Evolutionary conservation across 2,329 filamentous ascomycete species (phyloP), one percentile per base, ranked within the genome.

Genomic region (Stemphylium lycopersici): DNA sequence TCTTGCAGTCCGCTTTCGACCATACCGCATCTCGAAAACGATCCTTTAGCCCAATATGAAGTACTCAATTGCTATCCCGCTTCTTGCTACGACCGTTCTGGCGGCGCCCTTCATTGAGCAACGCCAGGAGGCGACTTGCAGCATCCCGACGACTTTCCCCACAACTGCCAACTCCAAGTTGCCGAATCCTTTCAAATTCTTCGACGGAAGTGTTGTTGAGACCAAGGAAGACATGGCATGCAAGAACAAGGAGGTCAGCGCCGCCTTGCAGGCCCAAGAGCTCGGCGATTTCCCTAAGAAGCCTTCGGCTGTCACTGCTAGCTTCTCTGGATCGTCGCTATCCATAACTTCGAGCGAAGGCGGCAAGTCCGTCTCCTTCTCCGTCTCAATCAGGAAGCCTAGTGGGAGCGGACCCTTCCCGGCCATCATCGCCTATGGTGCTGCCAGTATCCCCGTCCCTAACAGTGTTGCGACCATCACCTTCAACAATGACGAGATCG

Each of bases 401-500:
- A 70, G 74, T 67, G 73, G 81, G 48, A 78, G 67, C 29, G 78
- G 76, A 4, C 82, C 83, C 2, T 81, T 80, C 66, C 82, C 83
- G 6, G 84, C 83, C 55, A 82, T 87, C 69, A 84, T 87, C 62
- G 80, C 79, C 47, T 82, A 83, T 59, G 84, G 83, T 37, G 81
- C 76, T 34, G 72, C 80, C 6, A 83, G 80, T 56, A 77, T 88
- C 44, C 84, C 84, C 13, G 76, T 84, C 44, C 84, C 84, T 1
- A 75, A 71, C 32, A 79, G 75, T 43, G 80, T 87, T 24, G 84
- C 81, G 33, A 83, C 79, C 51, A 84, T 87, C 65, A 82, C 75
- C 58, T 87, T 87, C 73, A 78, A 79, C 72, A 87, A 86, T 70
- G 80, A 85, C 65, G 77, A 80, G 24, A 83, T 87, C 54, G 85